A percentile compares a stretch with the other conserved stretches of the same genome.
Evolutionary conservation across 2,329 filamentous ascomycete species (phyloP).

Genomic region (Aspergillus fumigatiaffinis): DNA sequence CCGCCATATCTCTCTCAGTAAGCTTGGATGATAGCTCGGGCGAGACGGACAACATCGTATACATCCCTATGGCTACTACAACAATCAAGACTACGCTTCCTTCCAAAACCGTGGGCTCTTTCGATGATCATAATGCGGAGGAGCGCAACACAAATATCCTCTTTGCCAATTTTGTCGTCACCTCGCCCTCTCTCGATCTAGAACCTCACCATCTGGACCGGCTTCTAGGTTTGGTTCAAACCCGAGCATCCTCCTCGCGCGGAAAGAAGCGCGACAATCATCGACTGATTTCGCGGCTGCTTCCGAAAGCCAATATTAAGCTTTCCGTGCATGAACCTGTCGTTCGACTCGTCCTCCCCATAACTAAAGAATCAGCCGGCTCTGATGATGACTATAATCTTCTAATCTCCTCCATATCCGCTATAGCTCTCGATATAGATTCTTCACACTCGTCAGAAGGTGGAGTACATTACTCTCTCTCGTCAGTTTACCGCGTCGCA

Average conservation of each 20-base stretch:
- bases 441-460: slow-evolving; percentile 88
- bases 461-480: slow-evolving; percentile 81
- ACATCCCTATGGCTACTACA: slow-evolving; percentile 95
- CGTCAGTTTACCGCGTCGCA: slow-evolving; percentile 75
- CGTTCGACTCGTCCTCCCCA: slow-evolving; percentile 79
- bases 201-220: slow-evolving; percentile 89
- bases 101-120: slow-evolving; percentile 84
- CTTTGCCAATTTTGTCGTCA: slow-evolving; percentile 93
- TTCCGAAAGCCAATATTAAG: slow-evolving; percentile 92
- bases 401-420: slow-evolving; percentile 91
- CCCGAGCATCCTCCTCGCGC: slow-evolving; percentile 43
- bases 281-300: slow-evolving; percentile 76
- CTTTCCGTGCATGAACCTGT: slow-evolving; percentile 97
- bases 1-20: slow-evolving; percentile 86
- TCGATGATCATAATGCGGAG: slow-evolving; percentile 64
- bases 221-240: slow-evolving; percentile 69
- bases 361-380: slow-evolving; percentile 56
- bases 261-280: slow-evolving; percentile 49
- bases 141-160: slow-evolving; percentile 94
- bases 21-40: slow-evolving; percentile 87
- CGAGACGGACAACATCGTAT: slow-evolving; percentile 79
- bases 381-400: slow-evolving; percentile 84
- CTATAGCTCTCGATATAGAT: slow-evolving; percentile 86
- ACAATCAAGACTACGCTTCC: slow-evolving; percentile 91
- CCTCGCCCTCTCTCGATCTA: slow-evolving; percentile 89